These are phyloP conservation scores for Elaeagnus macrophylla DNA, from an alignment of 306 rosid species.

Conservation along the genomic window DNA sequence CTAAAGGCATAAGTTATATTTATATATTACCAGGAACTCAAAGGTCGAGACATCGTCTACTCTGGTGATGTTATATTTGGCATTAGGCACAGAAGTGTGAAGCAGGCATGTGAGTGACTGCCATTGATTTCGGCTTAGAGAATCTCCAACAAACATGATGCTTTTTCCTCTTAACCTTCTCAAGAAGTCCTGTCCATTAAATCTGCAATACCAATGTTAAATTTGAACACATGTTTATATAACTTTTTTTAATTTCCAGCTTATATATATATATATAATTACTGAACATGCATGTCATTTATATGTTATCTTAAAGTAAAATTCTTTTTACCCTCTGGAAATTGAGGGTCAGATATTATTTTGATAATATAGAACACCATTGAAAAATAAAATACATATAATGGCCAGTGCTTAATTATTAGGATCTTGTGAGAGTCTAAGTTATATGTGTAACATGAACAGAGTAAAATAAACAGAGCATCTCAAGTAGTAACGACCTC, in stretches of 20 bases:
- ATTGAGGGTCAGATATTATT: no score
- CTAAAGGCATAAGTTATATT: not conserved
- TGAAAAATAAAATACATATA: no score
- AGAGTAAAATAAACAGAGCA: no score
- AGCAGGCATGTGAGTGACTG: conserved; percentile 80
- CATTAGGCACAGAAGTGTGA: conserved; percentile 44
- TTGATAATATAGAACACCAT: no score
- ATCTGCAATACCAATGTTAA: conserved; percentile 26
- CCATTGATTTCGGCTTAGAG: conserved; percentile 86
- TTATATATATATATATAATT: not conserved
- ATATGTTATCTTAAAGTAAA: not conserved
- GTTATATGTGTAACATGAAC: no score
- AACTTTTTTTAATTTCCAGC: not conserved
- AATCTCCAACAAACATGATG: conserved; percentile 90
- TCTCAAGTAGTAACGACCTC: no score
- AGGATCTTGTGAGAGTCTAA: no score
- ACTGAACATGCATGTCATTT: not conserved
- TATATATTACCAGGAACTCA: conserved; percentile 42
- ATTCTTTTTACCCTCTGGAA: no score
- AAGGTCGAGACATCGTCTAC: conserved; percentile 53
- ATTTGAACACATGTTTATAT: not conserved
- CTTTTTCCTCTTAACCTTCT: conserved; percentile 58
- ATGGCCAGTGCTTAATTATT: no score
- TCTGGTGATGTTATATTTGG: conserved; percentile 39
- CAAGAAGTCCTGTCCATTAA: conserved; percentile 51